Conservation (phyloP, 2,329 filamentous ascomycete species). For the Pseudogymnoascus sp. region DNA sequence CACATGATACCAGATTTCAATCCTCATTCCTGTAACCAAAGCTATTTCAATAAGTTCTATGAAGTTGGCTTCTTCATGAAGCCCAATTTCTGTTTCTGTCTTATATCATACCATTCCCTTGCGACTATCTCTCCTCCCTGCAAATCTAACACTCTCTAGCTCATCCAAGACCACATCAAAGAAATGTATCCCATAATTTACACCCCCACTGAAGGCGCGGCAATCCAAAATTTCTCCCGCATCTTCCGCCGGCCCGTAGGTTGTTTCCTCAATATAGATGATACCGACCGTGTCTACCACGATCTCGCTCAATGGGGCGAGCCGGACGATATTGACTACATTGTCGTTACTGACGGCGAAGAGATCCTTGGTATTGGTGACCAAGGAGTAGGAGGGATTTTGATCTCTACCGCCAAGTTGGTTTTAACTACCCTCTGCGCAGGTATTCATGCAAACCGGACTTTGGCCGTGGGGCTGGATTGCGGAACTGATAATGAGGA, state of each 20-base stretch:
- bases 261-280: conserved; percentile 68
- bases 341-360: conserved; percentile 67
- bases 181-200: conserved; percentile 92
- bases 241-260: conserved; percentile 73
- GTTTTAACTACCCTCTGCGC: conserved; percentile 76
- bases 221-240: conserved; percentile 74
- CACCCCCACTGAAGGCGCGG: conserved; percentile 82
- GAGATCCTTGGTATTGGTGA: conserved; percentile 84
- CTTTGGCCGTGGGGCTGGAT: conserved; percentile 74
- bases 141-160: conserved; percentile 33
- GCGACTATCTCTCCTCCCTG: background rate
- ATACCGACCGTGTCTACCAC: conserved; percentile 56
- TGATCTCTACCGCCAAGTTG: conserved; percentile 79
- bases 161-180: conserved; percentile 68
- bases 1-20: background rate
- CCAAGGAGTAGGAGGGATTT: conserved; percentile 75
- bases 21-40: background rate
- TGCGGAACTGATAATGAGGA: conserved; percentile 77
- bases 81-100: background rate
- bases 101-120: background rate
- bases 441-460: conserved; percentile 73
- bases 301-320: conserved; percentile 60
- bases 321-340: conserved; percentile 73
- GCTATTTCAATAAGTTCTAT: background rate
- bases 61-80: background rate